Percentiles rank a stretch among this genome's conserved stretches.
Evolutionary conservation across 257 asterid species (phyloP).

Genomic region (Petunia secreta): DNA sequence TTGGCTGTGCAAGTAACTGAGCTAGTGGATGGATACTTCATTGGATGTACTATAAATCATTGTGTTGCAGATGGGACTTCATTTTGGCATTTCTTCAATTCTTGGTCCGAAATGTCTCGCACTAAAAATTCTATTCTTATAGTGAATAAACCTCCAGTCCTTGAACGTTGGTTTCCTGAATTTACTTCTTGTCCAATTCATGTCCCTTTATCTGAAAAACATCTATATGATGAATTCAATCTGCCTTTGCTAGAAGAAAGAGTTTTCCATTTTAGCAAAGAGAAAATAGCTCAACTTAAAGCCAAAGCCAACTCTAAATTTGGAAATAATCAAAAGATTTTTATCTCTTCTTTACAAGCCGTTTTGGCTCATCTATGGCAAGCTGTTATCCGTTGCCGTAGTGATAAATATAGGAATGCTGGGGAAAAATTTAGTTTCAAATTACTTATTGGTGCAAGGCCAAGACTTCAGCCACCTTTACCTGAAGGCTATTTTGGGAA

Average conservation of each 20-base stretch:
- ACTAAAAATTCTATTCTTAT: neutral
- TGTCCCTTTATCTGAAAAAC: constrained; percentile 21
- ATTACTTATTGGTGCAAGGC: constrained; percentile 36
- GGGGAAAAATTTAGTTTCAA: neutral
- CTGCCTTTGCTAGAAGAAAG: constrained; percentile 38
- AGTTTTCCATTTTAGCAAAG: constrained; percentile 41
- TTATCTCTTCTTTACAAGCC: constrained; percentile 53
- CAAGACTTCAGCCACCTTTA: constrained; percentile 41
- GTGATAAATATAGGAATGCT: neutral
- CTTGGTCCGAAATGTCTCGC: constrained; percentile 53
- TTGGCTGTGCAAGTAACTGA: constrained; percentile 47
- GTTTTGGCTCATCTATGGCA: constrained; percentile 48
- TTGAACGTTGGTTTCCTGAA: constrained; percentile 39
- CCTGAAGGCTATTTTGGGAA: constrained; percentile 50
- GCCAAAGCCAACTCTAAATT: constrained; percentile 7
- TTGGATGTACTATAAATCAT: constrained; percentile 50
- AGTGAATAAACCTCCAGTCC: constrained; percentile 32
- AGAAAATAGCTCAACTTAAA: constrained; percentile 11
- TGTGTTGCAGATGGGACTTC: constrained; percentile 45
- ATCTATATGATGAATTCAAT: neutral
- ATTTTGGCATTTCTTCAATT: constrained; percentile 56
- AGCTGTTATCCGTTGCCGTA: constrained; percentile 25
- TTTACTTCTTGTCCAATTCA: constrained; percentile 15
- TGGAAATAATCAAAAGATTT: constrained; percentile 28
- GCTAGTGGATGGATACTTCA: constrained; percentile 46